A percentile compares a stretch with the other conserved stretches of the same genome.
Evolutionary conservation across 257 asterid species (phyloP).

Genomic region (Fraxinus cuspidata): DNA sequence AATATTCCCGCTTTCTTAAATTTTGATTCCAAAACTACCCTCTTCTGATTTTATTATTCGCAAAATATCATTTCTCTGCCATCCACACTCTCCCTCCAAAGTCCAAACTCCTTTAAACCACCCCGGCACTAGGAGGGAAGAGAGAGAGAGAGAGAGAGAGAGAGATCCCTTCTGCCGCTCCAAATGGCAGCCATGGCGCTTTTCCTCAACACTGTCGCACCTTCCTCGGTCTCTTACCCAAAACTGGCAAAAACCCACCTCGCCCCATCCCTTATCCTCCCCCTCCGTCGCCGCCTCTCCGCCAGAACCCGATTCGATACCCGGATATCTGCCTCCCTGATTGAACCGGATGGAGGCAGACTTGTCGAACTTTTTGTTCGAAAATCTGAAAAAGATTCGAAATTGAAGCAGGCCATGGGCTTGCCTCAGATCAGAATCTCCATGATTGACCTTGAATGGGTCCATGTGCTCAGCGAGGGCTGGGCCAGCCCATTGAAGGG

Average conservation of each 20-base stretch:
- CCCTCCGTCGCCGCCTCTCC: conserved; percentile 29
- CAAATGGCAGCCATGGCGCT: conserved; percentile 70
- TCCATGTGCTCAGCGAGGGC: too few species aligned
- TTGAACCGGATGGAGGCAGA: conserved; percentile 87
- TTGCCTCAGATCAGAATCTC: conserved; percentile 75
- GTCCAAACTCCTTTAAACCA: conserved; percentile 25
- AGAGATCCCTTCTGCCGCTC: conserved; percentile 22
- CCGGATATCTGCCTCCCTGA: conserved; percentile 56
- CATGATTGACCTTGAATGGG: conserved; percentile 82
- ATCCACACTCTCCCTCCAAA: conserved; percentile 26
- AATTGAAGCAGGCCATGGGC: conserved; percentile 40
- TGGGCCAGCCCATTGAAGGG: conserved; percentile 99
- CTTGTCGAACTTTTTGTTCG: conserved; percentile 67
- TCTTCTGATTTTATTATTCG: background rate
- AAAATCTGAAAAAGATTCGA: conserved; percentile 53
- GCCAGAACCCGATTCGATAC: conserved; percentile 31
- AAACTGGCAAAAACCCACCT: conserved; percentile 44
- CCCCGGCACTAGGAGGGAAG: background rate
- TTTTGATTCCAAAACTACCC: conserved; percentile 9
- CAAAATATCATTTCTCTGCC: conserved; percentile 14
- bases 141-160: conserved; percentile 10
- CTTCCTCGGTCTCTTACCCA: conserved; percentile 27
- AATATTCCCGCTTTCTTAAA: background rate
- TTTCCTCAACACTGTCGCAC: conserved; percentile 45
- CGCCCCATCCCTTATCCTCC: conserved; percentile 30